These are phyloP conservation scores for Caloboletus inedulis DNA, from an alignment of 1,284 basidiomycete genomes.

Conservation along the genomic window DNA sequence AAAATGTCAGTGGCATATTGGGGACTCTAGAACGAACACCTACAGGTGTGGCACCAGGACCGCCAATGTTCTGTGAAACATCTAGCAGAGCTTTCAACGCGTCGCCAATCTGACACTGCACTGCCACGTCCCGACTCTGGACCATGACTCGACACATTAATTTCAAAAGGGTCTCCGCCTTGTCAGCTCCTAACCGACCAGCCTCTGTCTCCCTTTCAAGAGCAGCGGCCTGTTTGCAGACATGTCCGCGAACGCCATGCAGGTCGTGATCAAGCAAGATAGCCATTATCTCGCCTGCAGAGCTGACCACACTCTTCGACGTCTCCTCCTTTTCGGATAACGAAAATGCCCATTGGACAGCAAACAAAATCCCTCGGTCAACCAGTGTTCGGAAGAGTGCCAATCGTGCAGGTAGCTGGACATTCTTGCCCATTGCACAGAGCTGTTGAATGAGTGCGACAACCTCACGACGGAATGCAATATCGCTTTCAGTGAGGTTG, in stretches of 20 bases:
- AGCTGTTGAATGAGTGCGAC: conserved; percentile 90
- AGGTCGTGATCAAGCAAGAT: conserved; percentile 91
- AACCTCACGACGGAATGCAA: conserved; percentile 64
- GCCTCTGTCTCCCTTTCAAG: conserved; percentile 57
- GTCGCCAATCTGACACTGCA: conserved; percentile 91
- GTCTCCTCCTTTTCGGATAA: conserved; percentile 47
- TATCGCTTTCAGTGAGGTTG: conserved; percentile 47
- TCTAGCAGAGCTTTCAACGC: conserved; percentile 86
- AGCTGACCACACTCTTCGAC: conserved; percentile 56
- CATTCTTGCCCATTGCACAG: conserved; percentile 93
- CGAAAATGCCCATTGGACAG: conserved; percentile 87
- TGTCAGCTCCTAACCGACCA: conserved; percentile 54
- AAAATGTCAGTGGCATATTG: conserved; percentile 5
- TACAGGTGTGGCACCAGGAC: conserved; percentile 39
- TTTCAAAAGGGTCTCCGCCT: conserved; percentile 71
- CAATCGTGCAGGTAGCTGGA: conserved; percentile 86
- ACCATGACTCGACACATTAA: conserved; percentile 78
- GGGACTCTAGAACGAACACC: conserved; percentile 11
- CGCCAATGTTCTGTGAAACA: conserved; percentile 47
- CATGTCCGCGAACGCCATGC: conserved; percentile 80
- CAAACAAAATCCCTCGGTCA: conserved; percentile 85
- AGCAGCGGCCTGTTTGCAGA: conserved; percentile 75
- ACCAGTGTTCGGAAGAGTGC: conserved; percentile 87
- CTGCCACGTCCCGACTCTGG: conserved; percentile 76
- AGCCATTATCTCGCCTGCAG: conserved; percentile 86